Base-by-base conservation (phyloP, 2,329 filamentous ascomycete species). In the Epichloe amarillans region DNA sequence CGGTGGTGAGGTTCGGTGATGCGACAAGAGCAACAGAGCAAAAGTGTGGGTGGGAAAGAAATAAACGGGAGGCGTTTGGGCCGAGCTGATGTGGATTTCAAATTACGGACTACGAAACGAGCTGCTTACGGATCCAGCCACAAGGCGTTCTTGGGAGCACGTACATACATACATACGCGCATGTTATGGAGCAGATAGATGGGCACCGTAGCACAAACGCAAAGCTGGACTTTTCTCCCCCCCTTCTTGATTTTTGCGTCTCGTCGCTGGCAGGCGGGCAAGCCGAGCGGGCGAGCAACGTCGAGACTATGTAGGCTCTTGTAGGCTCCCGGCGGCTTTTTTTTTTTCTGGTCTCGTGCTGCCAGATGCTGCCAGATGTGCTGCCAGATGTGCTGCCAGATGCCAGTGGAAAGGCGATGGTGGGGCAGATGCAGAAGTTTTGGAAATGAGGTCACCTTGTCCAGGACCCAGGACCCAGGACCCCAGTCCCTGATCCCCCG, bases 381-480 rank as follows among this genome's bases (percentile, higher is more conserved):
- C 19, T 19, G 19, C 23, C 19, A 43, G 17, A 19, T 19, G 19
- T 21, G 19, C 19, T 38, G 40, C 23, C 23, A 23, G 23, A 23
- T 23, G 30, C 23, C 33, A 43, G 17, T 38, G 40, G 40, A 40
- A 15, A 26, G 48, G 15, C 21, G 5, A 39, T 36, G 36, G 36
- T 40, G 49, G 49, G 43, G 26, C 49, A 41, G 21, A 26, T 17
- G 49, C 35, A 46, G 17, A 19, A n/a, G 30, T 41, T 43, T 39
- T 39, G 10, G 7, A 36, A 21, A 50, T 50, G 49, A 50, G 49
- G 49, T 50, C 49, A 50, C 49, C 42, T 38, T 6, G 8, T 10
- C 30, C 6, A 41, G 15, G n/a, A 41, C 21, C 46, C 37, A 19
- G 21, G 21, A 23, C 21, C 21, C 37, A 19, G 21, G 21, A 23